phyloP scores from a whole-genome alignment of 768 basidiomycete species.

The Pisolithus tinctorius region DNA sequence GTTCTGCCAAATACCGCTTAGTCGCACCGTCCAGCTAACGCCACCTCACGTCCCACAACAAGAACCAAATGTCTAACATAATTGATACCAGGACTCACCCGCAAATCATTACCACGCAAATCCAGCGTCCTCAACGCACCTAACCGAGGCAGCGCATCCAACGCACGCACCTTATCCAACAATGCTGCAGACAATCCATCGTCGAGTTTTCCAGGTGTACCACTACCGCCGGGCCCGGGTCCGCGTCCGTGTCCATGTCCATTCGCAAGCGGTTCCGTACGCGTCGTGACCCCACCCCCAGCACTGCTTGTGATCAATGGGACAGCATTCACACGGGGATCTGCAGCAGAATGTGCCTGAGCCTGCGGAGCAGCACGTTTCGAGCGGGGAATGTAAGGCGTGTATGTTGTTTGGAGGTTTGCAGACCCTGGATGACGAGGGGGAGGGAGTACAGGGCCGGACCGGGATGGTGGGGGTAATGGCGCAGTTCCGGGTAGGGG shows the following conservation, averaged over 20 bases:
- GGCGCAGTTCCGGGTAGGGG: conserved; percentile 24
- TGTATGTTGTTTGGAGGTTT: conserved; percentile 65
- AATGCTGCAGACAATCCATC: conserved; percentile 67
- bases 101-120: conserved; percentile 85
- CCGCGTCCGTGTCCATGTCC: conserved; percentile 20
- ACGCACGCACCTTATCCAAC: conserved; percentile 81
- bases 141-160: conserved; percentile 79
- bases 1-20: conserved; percentile 27
- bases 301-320: conserved; percentile 66
- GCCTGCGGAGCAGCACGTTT: conserved; percentile 31
- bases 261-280: conserved; percentile 7
- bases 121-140: conserved; percentile 87
- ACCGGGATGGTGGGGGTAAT: conserved; percentile 19
- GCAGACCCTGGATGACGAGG: conserved; percentile 45
- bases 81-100: conserved; percentile 45
- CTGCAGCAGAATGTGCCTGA: conserved; percentile 31
- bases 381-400: conserved; percentile 72
- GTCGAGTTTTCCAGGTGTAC: conserved; percentile 12
- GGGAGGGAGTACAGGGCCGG: conserved; percentile 39
- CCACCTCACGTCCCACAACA: not conserved
- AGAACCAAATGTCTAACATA: not conserved
- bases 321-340: conserved; percentile 32
- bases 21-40: not conserved
- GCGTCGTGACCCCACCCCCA: conserved; percentile 46
- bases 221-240: not conserved